Base-by-base conservation (phyloP, 225 moss, liverwort and hornwort species). In the Marchantia polymorpha region DNA sequence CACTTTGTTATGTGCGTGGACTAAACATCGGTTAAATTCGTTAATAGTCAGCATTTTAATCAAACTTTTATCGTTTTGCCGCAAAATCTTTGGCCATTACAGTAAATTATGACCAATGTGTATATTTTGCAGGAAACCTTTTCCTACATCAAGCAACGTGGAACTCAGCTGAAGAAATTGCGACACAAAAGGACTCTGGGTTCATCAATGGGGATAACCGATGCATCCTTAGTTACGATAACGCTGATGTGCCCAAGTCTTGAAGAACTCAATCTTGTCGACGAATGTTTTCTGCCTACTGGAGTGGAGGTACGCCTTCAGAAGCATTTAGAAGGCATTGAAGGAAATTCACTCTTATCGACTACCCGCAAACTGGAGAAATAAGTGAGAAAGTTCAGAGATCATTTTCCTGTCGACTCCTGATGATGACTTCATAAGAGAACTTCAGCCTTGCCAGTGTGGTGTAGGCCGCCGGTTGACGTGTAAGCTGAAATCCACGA, bases 251-350 rank as follows among this genome's bases (percentile, higher is more conserved):
- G 92, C 27, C 91, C 92, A 25, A 7, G 83, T 78, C 79, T 93
- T 8, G 91, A 93, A 83, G 92, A 93, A 80, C 91, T 93, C 47
- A 87, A 89, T 64, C 82, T 91, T 48, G 91, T 91, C 60, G 92
- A 91, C 78, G 90, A 90, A 82, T 80, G 5, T 39, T 39, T 39
- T 5, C 39, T 39, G 39, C 39, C 2, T 39, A 5, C 39, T 39
- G 39, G 39, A 39, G 39, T 39, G 39, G 39, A 39, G 39, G 39
- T 39, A 39, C 39, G 39, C 39, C 39, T 39, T 39, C 39, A 39
- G 39, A 39, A 39, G 39, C 39, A 39, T 39, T 39, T 39, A 39
- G 39, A 39, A 39, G 39, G 39, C 39, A 39, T 39, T 2, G 5
- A 39, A 5, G 39, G 39, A 39, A 39, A 39, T 39, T 2, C 5